Percentiles rank a stretch among this genome's conserved stretches.
phyloP scores from a whole-genome alignment of 768 basidiomycete genomes.

The Phaffia australis region DNA sequence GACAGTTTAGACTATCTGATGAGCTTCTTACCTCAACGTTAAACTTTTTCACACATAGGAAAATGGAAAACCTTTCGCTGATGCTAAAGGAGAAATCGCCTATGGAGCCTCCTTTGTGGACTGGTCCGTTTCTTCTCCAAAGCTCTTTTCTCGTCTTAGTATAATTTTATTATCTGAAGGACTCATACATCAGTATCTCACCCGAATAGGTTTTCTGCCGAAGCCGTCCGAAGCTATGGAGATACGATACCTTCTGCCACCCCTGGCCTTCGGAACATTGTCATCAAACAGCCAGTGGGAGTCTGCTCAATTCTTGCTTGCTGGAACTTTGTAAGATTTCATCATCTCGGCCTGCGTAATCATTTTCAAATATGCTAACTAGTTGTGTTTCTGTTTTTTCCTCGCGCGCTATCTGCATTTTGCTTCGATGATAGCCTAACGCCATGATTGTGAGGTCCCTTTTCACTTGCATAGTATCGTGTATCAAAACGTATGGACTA shows the following conservation, averaged over 20 bases:
- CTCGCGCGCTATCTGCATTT: conserved; percentile 9
- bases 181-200: neutral
- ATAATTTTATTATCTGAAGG: neutral
- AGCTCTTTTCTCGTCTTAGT: too few species aligned
- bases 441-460: conserved; percentile 25
- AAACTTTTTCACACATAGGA: conserved; percentile 41
- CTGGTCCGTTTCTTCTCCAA: conserved; percentile 24
- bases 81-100: conserved; percentile 72
- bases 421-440: conserved; percentile 29
- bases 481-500: conserved; percentile 49
- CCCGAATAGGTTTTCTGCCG: conserved; percentile 53
- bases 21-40: neutral
- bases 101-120: conserved; percentile 81
- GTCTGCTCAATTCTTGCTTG: conserved; percentile 38
- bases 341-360: neutral
- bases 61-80: conserved; percentile 82
- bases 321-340: conserved; percentile 30
- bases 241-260: conserved; percentile 67
- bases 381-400: conserved; percentile 14
- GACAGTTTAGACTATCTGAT: neutral
- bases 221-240: conserved; percentile 84
- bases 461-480: conserved; percentile 60
- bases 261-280: conserved; percentile 62
- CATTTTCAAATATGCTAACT: neutral
- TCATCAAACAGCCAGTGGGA: conserved; percentile 75